These are phyloP conservation scores for Biancaea sappan DNA, from an alignment of 306 rosid genomes.

Conservation along the genomic window DNA sequence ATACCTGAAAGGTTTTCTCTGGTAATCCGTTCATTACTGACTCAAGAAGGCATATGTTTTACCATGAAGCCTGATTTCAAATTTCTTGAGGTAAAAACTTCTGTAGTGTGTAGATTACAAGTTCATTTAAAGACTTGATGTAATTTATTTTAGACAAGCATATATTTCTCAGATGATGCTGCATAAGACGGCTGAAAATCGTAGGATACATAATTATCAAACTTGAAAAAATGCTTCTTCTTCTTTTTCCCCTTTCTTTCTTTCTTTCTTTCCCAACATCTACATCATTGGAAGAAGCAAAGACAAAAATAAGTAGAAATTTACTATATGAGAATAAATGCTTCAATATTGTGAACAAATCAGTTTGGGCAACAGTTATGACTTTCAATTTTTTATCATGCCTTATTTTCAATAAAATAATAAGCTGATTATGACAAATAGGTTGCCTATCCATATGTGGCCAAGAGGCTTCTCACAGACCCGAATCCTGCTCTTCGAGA, in stretches of 20 bases:
- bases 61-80: slow-evolving; percentile 89
- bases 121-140: slow-evolving; percentile 26
- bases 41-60: slow-evolving; percentile 99
- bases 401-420: slow-evolving; percentile 25
- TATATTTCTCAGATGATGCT: neutral
- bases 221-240: neutral
- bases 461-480: slow-evolving; percentile 92
- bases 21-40: slow-evolving; percentile 90
- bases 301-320: neutral
- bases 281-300: neutral
- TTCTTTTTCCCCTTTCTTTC: too few species aligned
- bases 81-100: slow-evolving; percentile 86
- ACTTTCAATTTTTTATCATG: slow-evolving; percentile 22
- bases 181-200: slow-evolving; percentile 17
- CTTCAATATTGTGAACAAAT: slow-evolving; percentile 21
- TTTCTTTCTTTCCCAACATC: too few species aligned
- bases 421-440: slow-evolving; percentile 44
- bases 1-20: slow-evolving; percentile 99
- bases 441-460: slow-evolving; percentile 99
- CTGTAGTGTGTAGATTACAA: slow-evolving; percentile 24
- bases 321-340: slow-evolving; percentile 13
- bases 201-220: slow-evolving; percentile 15
- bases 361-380: slow-evolving; percentile 17
- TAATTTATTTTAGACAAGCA: slow-evolving; percentile 10
- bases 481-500: slow-evolving; percentile 98